Evolutionary conservation across 805 yeast genomes (phyloP), one percentile per base, ranked within the genome.

Genomic region (Lipomyces mesembrius): DNA sequence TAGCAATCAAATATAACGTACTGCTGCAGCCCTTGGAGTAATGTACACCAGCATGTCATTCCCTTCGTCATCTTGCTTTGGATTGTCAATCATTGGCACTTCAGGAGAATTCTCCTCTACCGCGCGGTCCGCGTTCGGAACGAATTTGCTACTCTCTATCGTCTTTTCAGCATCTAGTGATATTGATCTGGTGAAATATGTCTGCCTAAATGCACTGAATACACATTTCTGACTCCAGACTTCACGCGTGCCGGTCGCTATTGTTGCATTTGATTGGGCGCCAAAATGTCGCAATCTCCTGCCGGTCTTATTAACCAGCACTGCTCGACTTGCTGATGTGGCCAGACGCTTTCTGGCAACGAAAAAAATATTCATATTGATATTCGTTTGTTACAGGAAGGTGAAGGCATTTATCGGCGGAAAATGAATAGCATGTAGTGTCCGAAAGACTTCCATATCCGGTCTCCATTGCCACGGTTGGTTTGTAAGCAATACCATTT

Each of bases 1-100:
- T 17, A 22, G 14, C 14, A 1, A 20, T 29, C 39, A 20, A 14
- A 20, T 20, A n/a, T 1, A 12, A 49, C 67, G 8, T 62, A 71
- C 74, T 46, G 72, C 71, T 12, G 81, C 77, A 0, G 85, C 85
- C 14, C 79, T 67, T 22, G 78, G 76, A 0, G 83, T 73, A 9
- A 82, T 74, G 22, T 75, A 77, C 22, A 82, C 66, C 25, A 68
- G 62, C 59, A 83, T 70, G 2, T 79, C 75, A 46, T 79, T 75
- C 5, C 83, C 83, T 39, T 72, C 63, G 29, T 76, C 77, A 63
- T 71, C 72, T 62, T 73, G 70, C 66, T 69, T 62, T 29, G 80
- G 77, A 70, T 78, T 78, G 7, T 61, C 68, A 43, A 77, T 63
- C 37, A 34, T 20, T 35, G 72, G 74, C 2, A 66, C 22, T 32